phyloP scores from a whole-genome alignment of 305 asterid species.

The Ilex paraguariensis region DNA sequence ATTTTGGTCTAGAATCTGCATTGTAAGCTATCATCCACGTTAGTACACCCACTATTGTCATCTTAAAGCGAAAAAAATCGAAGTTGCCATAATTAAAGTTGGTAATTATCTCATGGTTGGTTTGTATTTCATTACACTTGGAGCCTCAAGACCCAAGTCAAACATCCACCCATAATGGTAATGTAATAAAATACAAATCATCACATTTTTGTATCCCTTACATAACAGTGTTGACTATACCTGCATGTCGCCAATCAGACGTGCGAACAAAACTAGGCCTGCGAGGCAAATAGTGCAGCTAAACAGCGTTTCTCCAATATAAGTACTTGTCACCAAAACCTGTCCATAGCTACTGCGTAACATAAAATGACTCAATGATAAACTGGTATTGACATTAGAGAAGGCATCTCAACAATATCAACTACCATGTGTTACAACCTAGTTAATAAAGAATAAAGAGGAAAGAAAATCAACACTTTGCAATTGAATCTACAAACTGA shows the following conservation, averaged over 20 bases:
- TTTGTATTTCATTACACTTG: neutral
- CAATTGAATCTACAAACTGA: no score
- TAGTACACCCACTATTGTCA: no score
- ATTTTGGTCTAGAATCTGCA: no score
- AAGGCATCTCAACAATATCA: neutral
- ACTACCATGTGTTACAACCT: neutral
- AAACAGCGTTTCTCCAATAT: conserved; percentile 51
- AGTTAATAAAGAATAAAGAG: no score
- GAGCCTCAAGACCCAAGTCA: neutral
- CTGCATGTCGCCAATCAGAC: conserved; percentile 88
- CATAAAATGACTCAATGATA: no score
- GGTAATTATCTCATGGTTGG: neutral
- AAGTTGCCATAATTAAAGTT: no score
- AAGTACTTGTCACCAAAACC: conserved; percentile 50
- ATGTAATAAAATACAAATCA: neutral
- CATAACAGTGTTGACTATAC: conserved; percentile 23
- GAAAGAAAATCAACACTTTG: neutral
- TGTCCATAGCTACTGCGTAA: conserved; percentile 77
- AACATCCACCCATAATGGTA: neutral
- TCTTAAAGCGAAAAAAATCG: no score
- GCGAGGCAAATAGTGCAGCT: conserved; percentile 62
- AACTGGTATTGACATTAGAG: neutral
- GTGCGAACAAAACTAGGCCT: conserved; percentile 79
- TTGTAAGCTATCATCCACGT: no score
- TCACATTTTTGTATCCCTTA: neutral